These are phyloP conservation scores for Tetracladium marchalianum DNA, from an alignment of 495 filamentous ascomycete genomes.

Conservation along the genomic window DNA sequence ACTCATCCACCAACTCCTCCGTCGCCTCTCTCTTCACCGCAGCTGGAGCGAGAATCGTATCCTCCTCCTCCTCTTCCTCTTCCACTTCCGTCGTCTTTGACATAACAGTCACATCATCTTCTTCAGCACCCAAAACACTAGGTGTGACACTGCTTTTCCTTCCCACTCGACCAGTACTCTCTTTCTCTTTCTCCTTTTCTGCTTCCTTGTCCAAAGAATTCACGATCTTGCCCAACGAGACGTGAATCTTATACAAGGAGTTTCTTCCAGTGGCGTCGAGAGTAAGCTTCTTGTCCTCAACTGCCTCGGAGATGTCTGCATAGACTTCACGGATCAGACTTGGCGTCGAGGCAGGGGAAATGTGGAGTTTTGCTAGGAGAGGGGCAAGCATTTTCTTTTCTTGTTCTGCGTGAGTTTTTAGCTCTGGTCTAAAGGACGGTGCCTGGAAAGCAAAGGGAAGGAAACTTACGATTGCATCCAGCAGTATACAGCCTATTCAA, in stretches of 20 bases:
- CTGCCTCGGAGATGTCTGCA: constrained; percentile 50
- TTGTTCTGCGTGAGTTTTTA: constrained; percentile 49
- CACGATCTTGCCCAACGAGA: constrained; percentile 50
- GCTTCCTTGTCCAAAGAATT: constrained; percentile 27
- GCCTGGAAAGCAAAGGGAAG: constrained; percentile 24
- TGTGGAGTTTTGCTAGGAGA: constrained; percentile 73
- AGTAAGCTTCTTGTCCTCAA: constrained; percentile 54
- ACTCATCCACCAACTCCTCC: constrained; percentile 27
- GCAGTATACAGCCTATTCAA: constrained; percentile 45
- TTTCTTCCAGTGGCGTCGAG: constrained; percentile 64
- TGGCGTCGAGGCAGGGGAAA: constrained; percentile 48
- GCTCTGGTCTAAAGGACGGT: constrained; percentile 21
- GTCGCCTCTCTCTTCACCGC: constrained; percentile 10
- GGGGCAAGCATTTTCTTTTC: constrained; percentile 74
- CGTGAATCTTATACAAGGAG: constrained; percentile 69
- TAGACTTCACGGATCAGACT: constrained; percentile 40
- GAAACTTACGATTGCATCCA: constrained; percentile 52
- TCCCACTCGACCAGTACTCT: constrained; percentile 12
- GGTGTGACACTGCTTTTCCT: constrained; percentile 14
- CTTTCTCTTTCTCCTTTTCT: constrained; percentile 21
- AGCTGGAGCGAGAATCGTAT: neutral
- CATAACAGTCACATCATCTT: constrained; percentile 1
- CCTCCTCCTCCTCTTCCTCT: constrained; percentile 27
- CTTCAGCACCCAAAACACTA: neutral
- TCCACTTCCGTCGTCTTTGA: constrained; percentile 20